Conservation (phyloP, 1,139 yeast species). For the Sugiyamaella japonica region DNA sequence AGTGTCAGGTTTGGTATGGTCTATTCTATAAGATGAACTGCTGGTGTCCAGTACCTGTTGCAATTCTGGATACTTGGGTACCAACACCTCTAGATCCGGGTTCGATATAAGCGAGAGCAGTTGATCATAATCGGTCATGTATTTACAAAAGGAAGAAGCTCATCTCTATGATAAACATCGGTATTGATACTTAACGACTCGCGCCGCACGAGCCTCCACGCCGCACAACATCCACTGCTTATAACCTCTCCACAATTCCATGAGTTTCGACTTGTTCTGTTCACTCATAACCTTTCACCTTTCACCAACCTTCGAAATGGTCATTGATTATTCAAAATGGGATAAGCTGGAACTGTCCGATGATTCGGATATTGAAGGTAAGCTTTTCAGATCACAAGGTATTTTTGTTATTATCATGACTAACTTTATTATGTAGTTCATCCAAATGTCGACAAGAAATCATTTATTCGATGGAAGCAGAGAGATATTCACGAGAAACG, state of each 20-base stretch:
- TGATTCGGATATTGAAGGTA: conserved; percentile 82
- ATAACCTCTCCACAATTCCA: conserved; percentile 1
- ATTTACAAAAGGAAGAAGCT: not conserved
- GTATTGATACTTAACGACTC: too few relatives aligned
- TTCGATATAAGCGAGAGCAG: not conserved
- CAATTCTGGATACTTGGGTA: not conserved
- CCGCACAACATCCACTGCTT: not conserved
- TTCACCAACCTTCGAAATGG: conserved; percentile 33
- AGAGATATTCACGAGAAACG: conserved; percentile 96
- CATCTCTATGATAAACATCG: not conserved
- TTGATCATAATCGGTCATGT: conserved; percentile 1
- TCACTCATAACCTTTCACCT: not conserved
- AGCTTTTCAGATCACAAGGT: conserved; percentile 10
- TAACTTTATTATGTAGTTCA: conserved; percentile 54
- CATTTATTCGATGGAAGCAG: conserved; percentile 95
- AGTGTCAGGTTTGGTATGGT: conserved; percentile 23
- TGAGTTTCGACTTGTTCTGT: not conserved
- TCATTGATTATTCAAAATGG: conserved; percentile 94
- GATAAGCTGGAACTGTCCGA: conserved; percentile 94
- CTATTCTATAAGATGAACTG: not conserved
- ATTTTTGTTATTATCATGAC: not conserved
- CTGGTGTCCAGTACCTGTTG: not conserved
- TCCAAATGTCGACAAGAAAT: conserved; percentile 93
- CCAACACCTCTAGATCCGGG: conserved; percentile 9
- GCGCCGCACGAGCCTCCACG: too few relatives aligned